These are phyloP conservation scores for Fusarium cicatricum DNA, from an alignment of 2,329 filamentous ascomycete species.

Conservation along the genomic window DNA sequence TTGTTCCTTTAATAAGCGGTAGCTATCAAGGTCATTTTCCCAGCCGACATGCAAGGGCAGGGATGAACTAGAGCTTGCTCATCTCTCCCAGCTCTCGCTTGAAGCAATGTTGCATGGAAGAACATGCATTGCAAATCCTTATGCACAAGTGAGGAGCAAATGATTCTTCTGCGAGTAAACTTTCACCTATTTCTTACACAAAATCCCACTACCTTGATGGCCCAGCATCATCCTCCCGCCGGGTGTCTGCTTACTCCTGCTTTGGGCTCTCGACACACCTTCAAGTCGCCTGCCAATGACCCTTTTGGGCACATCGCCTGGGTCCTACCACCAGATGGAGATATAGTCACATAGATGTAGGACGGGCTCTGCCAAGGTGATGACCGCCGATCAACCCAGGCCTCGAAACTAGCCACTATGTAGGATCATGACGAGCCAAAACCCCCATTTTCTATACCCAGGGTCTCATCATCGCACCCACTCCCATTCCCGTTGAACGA, in stretches of 20 bases:
- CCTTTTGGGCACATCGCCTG: background rate
- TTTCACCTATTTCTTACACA: background rate
- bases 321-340: background rate
- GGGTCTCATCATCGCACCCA: background rate
- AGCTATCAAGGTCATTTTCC: slow-evolving; percentile 24
- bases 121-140: slow-evolving; percentile 7
- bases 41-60: background rate
- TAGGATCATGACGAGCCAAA: background rate
- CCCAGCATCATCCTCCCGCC: background rate
- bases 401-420: background rate
- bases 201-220: slow-evolving; percentile 22
- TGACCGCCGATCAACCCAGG: too few species aligned
- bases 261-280: background rate
- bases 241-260: background rate
- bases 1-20: background rate
- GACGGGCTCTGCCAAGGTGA: too few species aligned
- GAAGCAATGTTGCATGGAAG: background rate
- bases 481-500: background rate
- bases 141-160: background rate
- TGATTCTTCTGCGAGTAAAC: background rate
- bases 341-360: background rate
- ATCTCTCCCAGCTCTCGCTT: background rate
- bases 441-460: background rate
- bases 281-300: background rate
- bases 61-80: background rate